Base-by-base conservation (phyloP, 148 eudicot species). In the Pouteria glomerata region DNA sequence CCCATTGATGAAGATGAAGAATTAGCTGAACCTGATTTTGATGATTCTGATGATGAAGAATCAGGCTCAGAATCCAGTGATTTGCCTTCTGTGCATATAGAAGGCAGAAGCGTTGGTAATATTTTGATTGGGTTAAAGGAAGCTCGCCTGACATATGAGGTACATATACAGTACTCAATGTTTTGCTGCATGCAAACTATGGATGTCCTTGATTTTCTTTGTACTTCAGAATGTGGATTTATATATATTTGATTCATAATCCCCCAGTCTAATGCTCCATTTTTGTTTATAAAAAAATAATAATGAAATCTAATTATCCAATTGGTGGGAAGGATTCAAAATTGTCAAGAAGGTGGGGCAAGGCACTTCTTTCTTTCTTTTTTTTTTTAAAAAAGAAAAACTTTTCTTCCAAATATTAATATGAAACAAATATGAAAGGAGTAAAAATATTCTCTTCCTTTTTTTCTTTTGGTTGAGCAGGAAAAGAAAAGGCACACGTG, bases 41-140 rank as follows among this genome's bases (percentile, higher is more conserved):
- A 83, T 27, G 83, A 85, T 61, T 90, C 90, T 58, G 94, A 84
- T 33, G 94, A 89, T 57, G 92, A 90, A 68, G 92, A 90, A 68
- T 62, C 76, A 62, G 82, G 64, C 67, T 60, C 79, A 65, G 90
- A 87, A 78, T 53, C 74, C 67, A 70, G 55, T 78, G 78, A 59
- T 48, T 42, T 74, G 66, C 52, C 76, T 39, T 44, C 78, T 26
- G 62, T 21, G 37, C 76, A 72, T 56, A 33, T 63, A 59, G 87
- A 81, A 74, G 80, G 80, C 53, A 82, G 52, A 37, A 80, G 77
- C 78, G 64, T 86, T 65, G 74, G 86, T 56, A 80, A 83, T 78
- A 71, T 86, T 66, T 66, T 79, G 72, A 82, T 94, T 74, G 90
- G 85, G 41, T 57, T 87, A 72, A 81, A 80, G 57, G 89, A 76